Evolutionary conservation across 306 rosid species (phyloP), one percentile per base, ranked within the genome.

Genomic region (Leucaena leucocephala): DNA sequence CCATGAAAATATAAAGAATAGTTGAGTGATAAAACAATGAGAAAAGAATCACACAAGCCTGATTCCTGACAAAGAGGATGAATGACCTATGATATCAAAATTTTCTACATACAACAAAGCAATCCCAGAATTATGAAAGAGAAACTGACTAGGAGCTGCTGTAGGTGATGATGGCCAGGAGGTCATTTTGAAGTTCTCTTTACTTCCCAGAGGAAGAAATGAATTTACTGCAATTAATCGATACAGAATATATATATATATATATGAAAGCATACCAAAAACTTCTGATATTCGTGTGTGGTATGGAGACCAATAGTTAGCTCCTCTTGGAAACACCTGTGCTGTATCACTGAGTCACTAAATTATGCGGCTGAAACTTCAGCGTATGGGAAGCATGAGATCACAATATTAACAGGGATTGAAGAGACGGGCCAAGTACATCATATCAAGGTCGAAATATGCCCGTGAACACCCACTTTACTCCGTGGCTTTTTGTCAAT

Each of bases 361-460:
- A 75, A 78, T 78, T 35, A 50, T 17, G 48, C 76, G 69, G 27
- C 78, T 65, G 36, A 82, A 78, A 76, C 11, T 77, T 78, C 81
- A 38, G 42, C 42, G 81, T 42, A 42, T 71, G 80, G 80, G 69
- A 7, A 76, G 71, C 52, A 83, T 45, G 49, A 78, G 76, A 57
- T 58, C 82, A 80, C 76, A 45, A 74, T 87, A 62, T 70, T 78
- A 79, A 83, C 77, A 67, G 62, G 63, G 52, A 75, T 66, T 68
- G 61, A 80, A 69, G 82, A 75, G 68, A 44, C 50, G 48, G 75
- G 54, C 84, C 67, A 80, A 69, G 81, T 68, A 62, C 76, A 65
- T 40, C 52, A 52, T 38, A 73, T 69, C 78, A 63, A 73, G 71
- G 63, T 66, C 70, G 66, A 68, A 52, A 45, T 36, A 74, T 68